Percentiles rank a stretch among this genome's conserved stretches.
Conservation (phyloP, 2,329 filamentous ascomycete genomes). For the Tetracladium maxilliforme region DNA sequence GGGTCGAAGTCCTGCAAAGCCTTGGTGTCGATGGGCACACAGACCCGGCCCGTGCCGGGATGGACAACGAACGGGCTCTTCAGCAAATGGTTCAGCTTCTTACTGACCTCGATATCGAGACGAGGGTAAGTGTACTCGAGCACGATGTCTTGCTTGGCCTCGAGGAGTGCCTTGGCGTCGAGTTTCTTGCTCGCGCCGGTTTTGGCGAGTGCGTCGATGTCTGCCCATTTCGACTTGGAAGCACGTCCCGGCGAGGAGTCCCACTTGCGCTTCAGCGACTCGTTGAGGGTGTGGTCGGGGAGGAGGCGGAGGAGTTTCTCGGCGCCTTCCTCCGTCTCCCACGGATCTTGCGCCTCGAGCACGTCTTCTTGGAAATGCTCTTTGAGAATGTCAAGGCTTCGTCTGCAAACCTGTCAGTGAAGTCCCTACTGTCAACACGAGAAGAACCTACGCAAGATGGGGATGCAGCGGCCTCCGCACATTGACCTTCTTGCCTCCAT, state of each 20-base stretch:
- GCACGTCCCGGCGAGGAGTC: conserved; percentile 64
- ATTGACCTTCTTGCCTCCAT: conserved; percentile 79
- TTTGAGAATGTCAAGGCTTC: conserved; percentile 74
- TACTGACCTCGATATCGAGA: conserved; percentile 91
- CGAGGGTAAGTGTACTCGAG: conserved; percentile 96
- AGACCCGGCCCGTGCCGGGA: conserved; percentile 84
- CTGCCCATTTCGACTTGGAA: conserved; percentile 77
- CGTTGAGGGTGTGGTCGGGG: conserved; percentile 63
- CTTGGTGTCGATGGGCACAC: conserved; percentile 77
- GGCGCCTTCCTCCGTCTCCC: conserved; percentile 53
- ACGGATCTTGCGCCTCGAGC: conserved; percentile 75
- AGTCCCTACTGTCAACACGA: not conserved
- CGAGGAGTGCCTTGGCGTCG: conserved; percentile 58
- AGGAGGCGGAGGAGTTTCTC: conserved; percentile 73
- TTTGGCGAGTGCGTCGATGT: conserved; percentile 79
- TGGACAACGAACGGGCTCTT: conserved; percentile 96
- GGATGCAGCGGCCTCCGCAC: conserved; percentile 76
- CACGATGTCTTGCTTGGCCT: conserved; percentile 91
- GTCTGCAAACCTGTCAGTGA: conserved; percentile 25
- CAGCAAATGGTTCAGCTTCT: conserved; percentile 95
- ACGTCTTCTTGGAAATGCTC: conserved; percentile 75
- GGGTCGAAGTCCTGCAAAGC: conserved; percentile 76
- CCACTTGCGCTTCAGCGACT: conserved; percentile 82
- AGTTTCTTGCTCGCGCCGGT: conserved; percentile 57
- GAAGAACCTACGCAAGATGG: conserved; percentile 51